Evolutionary conservation across 2,329 filamentous ascomycete genomes (phyloP), one percentile per base, ranked within the genome.

Genomic region (Sarocladium brachiariae): DNA sequence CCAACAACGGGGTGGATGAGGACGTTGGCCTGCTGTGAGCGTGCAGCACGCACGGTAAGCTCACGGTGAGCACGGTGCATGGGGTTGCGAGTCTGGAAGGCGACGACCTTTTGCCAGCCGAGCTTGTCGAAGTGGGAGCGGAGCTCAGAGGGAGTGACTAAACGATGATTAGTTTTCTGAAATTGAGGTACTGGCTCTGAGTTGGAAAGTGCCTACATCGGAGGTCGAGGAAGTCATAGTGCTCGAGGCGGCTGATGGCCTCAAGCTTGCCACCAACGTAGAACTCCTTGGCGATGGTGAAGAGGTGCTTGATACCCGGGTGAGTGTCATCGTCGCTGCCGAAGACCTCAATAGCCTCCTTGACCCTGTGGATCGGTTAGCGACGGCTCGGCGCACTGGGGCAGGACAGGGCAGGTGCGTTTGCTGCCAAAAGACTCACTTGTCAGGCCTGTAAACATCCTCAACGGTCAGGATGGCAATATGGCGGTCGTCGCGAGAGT

Each of bases 31-130:
- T 96, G 91, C 71, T 95, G 89, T 52, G 87, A 87, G 63, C 93
- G 92, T 58, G 93, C 93, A 59, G 93, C 93, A 64, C 93, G 90
- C 65, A 99, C 93, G 53, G 93, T 99, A 70, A 99, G 77, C 76
- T 99, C 93, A 73, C 93, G 84, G 74, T 99, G 93, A 68, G 93
- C 93, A 64, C 93, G 87, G 78, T 99, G 93, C 93, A 99, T 99
- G 61, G 93, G 93, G 76, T 99, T 99, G 70, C 91, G 79, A 58
- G 93, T 99, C 80, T 99, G 93, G 86, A 99, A 99, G 65, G 93
- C 93, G 57, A 99, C 93, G 61, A 99, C 92, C 70, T 86, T 86
- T 70, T 87, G 85, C 93, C 93, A 99, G 73, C 93, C 93, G 62
- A 99, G 89, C 82, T 99, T 99, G 80, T 97, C 93, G 67, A 99